Conservation (phyloP, 768 basidiomycete genomes). For the Phaffia australis region DNA sequence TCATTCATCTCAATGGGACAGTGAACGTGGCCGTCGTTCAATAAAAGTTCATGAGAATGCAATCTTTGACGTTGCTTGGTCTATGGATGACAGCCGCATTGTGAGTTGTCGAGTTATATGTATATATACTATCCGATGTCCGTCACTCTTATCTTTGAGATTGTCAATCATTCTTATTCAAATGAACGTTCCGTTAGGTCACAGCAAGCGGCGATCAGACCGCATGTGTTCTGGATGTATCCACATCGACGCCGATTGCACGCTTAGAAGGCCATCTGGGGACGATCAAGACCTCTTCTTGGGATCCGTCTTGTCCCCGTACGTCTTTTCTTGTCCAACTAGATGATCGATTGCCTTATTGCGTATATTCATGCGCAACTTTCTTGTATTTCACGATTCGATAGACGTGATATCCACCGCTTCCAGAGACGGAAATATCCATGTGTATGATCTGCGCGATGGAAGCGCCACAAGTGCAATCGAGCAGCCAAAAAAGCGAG, state of each 20-base stretch:
- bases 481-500: constrained; percentile 1
- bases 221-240: constrained; percentile 29
- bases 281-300: constrained; percentile 32
- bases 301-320: constrained; percentile 32
- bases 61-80: constrained; percentile 35
- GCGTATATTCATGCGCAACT: background rate
- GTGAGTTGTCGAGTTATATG: constrained; percentile 15
- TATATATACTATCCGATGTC: too few relatives aligned
- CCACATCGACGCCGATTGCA: constrained; percentile 24
- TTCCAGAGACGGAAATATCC: constrained; percentile 33
- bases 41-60: constrained; percentile 32
- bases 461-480: background rate
- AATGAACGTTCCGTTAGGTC: constrained; percentile 25
- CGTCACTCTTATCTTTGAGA: too few relatives aligned
- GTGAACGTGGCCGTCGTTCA: background rate
- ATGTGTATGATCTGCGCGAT: constrained; percentile 32
- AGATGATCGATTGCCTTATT: background rate
- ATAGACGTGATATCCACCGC: constrained; percentile 33
- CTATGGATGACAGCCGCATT: constrained; percentile 29
- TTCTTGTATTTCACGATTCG: background rate
- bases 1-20: constrained; percentile 21
- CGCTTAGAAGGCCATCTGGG: constrained; percentile 30
- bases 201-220: constrained; percentile 34
- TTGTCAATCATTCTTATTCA: too few relatives aligned
- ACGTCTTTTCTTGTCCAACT: background rate